Evolutionary conservation across 2,329 filamentous ascomycete genomes (phyloP), one percentile per base, ranked within the genome.

Genomic region (Botrytis fabae): DNA sequence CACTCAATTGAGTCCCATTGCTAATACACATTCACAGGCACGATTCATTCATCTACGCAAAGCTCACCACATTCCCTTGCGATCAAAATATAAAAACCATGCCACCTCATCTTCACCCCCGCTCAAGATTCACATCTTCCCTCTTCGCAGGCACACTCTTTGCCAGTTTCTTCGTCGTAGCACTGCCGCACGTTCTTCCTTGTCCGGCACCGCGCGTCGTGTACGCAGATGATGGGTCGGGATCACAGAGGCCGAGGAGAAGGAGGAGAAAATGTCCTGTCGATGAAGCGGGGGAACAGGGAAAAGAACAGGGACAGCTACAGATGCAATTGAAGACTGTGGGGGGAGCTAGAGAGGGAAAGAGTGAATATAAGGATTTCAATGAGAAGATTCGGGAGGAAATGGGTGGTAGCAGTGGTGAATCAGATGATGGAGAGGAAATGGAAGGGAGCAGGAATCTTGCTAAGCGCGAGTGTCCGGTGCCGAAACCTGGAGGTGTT

Each of bases 111-210:
- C 90, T 99, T 60, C 96, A 99, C 83, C 96, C 96, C 48, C 91
- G 95, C 82, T 98, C 95, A 78, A 91, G 93, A 79, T 93, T 94
- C 85, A 99, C 96, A 78, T 95, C 93, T 73, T 96, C 94, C 63
- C 91, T 99, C 74, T 99, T 99, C 85, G 94, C 94, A 69, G 93
- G 92, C n/a, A 98, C 95, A 1, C 88, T 98, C 71, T 87, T 93
- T 75, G 91, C 94, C 46, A 96, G 93, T 78, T 97, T 99, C 82
- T 88, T 97, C 76, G 95, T 99, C 75, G 96, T 99, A 70, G 93
- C 90, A 44, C 86, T 97, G 62, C 96, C 96, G 35, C 96, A 99
- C 82, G 81, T 97, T 44, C 88, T 99, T 28, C 96, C 96, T 1
- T 99, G 96, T 81, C 96, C 96, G 1, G 93, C 94, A 63, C 93